Evolutionary conservation across 768 basidiomycete genomes (phyloP).

Genomic region (Boletus reticulatus): DNA sequence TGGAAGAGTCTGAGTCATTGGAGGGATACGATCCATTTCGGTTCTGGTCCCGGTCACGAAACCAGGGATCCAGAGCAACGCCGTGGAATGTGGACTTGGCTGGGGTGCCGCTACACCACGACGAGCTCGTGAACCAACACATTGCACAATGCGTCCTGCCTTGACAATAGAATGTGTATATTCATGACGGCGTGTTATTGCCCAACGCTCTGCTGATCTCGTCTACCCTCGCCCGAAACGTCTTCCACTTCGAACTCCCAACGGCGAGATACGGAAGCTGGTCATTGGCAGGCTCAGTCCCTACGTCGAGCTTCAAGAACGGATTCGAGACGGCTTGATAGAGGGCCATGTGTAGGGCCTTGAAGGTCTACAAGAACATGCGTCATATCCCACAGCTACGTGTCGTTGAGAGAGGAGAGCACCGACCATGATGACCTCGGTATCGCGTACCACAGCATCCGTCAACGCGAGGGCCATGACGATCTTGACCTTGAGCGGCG

Average conservation of each 20-base stretch:
- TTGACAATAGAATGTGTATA: background rate
- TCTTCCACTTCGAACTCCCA: conserved; percentile 66
- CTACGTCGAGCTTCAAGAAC: conserved; percentile 66
- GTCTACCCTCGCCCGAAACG: conserved; percentile 69
- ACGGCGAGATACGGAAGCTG: conserved; percentile 54
- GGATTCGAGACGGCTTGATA: conserved; percentile 83
- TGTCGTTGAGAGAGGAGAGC: background rate
- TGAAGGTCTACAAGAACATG: conserved; percentile 62
- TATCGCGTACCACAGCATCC: conserved; percentile 78
- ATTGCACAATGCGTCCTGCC: background rate
- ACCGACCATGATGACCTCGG: conserved; percentile 72
- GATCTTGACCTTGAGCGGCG: conserved; percentile 85
- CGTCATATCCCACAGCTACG: background rate
- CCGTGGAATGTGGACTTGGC: conserved; percentile 23
- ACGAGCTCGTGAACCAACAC: conserved; percentile 24
- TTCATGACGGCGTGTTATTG: conserved; percentile 31
- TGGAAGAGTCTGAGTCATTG: conserved; percentile 80
- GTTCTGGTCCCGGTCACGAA: conserved; percentile 36
- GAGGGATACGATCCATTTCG: conserved; percentile 59
- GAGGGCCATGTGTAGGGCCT: conserved; percentile 86
- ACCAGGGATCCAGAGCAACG: conserved; percentile 10
- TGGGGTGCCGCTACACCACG: conserved; percentile 25
- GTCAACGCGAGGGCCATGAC: conserved; percentile 76
- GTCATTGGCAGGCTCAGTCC: conserved; percentile 48
- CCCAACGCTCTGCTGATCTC: conserved; percentile 66